Evolutionary conservation across 2,329 filamentous ascomycete genomes (phyloP).

Genomic region (Sordariomycetes sp.): DNA sequence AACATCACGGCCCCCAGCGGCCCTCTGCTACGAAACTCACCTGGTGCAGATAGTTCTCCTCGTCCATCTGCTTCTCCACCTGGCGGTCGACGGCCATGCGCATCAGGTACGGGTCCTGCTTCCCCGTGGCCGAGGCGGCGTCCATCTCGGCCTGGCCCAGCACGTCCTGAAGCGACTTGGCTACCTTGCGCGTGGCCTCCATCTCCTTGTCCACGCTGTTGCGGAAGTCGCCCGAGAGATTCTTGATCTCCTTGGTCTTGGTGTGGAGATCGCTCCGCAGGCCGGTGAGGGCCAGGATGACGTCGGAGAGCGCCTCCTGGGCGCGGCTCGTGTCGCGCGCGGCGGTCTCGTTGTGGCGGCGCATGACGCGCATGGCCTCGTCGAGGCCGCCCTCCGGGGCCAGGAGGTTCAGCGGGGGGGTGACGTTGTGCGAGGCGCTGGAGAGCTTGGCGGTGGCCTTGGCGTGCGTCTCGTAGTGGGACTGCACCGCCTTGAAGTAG

Average conservation of each 20-base stretch:
- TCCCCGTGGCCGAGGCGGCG: conserved; percentile 57
- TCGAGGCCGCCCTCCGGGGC: conserved; percentile 66
- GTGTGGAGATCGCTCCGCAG: conserved; percentile 80
- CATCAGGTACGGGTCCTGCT: conserved; percentile 85
- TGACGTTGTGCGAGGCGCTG: conserved; percentile 72
- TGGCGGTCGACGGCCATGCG: conserved; percentile 79
- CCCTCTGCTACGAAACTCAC: conserved; percentile 34
- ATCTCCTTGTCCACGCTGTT: conserved; percentile 95
- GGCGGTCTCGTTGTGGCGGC: conserved; percentile 72
- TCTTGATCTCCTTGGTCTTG: conserved; percentile 98
- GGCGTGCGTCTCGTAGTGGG: conserved; percentile 74
- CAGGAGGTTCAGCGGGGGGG: conserved; percentile 66
- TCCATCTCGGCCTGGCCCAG: conserved; percentile 73
- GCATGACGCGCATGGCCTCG: conserved; percentile 72
- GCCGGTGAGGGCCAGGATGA: conserved; percentile 77
- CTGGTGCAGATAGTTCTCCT: conserved; percentile 94
- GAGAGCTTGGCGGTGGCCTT: conserved; percentile 77
- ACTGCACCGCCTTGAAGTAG: conserved; percentile 88
- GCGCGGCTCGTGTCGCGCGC: conserved; percentile 79
- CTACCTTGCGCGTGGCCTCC: conserved; percentile 68
- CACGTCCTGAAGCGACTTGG: conserved; percentile 71
- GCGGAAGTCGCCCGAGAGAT: conserved; percentile 87
- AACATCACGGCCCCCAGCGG: background rate
- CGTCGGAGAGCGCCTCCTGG: conserved; percentile 80
- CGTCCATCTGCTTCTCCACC: conserved; percentile 84